Evolutionary conservation across 208 protist species (phyloP).

Genomic region (Plasmodiophora brassicae): DNA sequence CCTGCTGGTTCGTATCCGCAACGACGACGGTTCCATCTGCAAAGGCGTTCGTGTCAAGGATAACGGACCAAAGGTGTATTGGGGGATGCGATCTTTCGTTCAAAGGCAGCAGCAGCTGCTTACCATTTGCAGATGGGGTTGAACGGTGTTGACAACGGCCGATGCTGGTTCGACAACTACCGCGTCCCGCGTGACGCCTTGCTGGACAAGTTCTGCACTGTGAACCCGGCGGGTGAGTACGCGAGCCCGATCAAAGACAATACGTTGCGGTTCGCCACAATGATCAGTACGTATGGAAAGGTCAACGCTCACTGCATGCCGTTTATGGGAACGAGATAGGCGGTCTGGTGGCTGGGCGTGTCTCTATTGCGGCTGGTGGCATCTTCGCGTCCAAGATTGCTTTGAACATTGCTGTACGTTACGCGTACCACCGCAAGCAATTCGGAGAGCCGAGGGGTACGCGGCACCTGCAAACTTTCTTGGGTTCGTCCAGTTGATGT

Average conservation of each 20-base stretch:
- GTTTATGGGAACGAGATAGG: not conserved
- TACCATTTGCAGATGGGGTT: not conserved
- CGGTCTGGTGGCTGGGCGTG: not conserved
- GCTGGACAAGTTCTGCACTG: conserved; percentile 5
- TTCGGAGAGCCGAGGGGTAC: not conserved
- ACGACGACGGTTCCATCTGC: conserved; percentile 10
- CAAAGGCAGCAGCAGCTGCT: too few species aligned
- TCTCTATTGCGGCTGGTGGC: not conserved
- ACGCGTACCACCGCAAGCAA: conserved; percentile 1
- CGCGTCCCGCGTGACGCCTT: not conserved
- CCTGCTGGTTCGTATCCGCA: not conserved
- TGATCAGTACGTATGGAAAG: not conserved
- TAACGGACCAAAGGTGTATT: not conserved
- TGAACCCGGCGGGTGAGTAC: not conserved
- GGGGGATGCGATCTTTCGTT: too few species aligned
- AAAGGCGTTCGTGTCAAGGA: not conserved
- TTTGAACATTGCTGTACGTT: conserved; percentile 1
- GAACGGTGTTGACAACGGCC: conserved; percentile 10
- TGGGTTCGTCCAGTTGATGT: too few species aligned
- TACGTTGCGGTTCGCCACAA: not conserved
- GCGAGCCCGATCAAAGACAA: conserved; percentile 11
- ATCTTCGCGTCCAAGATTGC: not conserved
- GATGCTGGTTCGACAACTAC: conserved; percentile 12
- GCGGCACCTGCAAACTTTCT: too few species aligned
- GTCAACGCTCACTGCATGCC: too few species aligned